phyloP scores from a whole-genome alignment of 305 asterid species.

The Fraxinus sp. region DNA sequence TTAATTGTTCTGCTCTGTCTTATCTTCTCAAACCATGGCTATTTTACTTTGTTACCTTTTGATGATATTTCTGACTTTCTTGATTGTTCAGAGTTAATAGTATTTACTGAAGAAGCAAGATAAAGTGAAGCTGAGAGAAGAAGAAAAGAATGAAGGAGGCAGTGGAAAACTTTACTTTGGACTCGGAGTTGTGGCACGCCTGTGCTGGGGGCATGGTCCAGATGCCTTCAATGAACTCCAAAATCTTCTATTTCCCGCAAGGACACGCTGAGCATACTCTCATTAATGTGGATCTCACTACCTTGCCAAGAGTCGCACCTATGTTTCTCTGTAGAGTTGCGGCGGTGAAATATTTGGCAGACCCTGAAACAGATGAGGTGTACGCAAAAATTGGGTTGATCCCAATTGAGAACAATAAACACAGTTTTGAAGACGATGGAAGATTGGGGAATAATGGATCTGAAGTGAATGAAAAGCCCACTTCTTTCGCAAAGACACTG shows the following conservation, averaged over 20 bases:
- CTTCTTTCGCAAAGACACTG: constrained; percentile 58
- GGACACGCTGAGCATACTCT: constrained; percentile 81
- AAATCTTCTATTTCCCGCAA: constrained; percentile 80
- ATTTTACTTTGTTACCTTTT: neutral
- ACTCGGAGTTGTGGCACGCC: constrained; percentile 83
- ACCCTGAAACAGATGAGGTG: constrained; percentile 68
- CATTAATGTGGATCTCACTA: constrained; percentile 61
- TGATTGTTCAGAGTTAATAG: constrained; percentile 21
- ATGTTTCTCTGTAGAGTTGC: constrained; percentile 69
- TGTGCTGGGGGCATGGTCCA: constrained; percentile 91
- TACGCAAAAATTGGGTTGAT: constrained; percentile 50
- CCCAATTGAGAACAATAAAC: constrained; percentile 46
- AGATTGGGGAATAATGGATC: constrained; percentile 32
- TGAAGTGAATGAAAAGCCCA: constrained; percentile 37
- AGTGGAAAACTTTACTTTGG: constrained; percentile 47
- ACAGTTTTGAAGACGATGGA: constrained; percentile 31
- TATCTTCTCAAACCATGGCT: neutral
- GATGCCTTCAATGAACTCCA: constrained; percentile 65
- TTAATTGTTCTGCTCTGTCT: neutral
- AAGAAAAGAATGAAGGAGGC: constrained; percentile 37
- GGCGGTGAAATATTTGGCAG: constrained; percentile 66
- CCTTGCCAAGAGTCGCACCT: constrained; percentile 57
- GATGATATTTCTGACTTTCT: constrained; percentile 13
- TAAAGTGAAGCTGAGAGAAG: constrained; percentile 2
- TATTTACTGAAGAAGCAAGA: constrained; percentile 23